Base-by-base conservation (phyloP, 768 basidiomycete genomes). In the Boletus huronensis region DNA sequence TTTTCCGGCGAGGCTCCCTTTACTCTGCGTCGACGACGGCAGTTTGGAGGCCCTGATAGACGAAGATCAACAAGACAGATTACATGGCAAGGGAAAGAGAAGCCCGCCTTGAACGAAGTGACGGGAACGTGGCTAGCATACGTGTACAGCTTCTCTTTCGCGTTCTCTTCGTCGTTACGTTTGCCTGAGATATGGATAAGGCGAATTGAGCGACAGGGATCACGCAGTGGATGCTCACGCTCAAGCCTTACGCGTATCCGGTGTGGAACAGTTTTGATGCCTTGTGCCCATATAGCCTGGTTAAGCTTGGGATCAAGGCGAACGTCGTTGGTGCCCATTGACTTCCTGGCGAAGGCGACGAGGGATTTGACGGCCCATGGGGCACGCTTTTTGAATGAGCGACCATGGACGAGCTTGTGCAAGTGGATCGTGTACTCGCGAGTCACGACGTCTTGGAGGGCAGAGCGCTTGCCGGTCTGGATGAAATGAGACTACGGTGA, bases 341-440 rank as follows among this genome's bases (percentile, higher is more conserved):
- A 77, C 78, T 93, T 94, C 65, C 83, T 84, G 13, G 97, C 94
- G 68, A 99, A 99, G 50, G 82, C 82, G 66, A 92, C 78, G 62
- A 98, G 86, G 60, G 92, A 90, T 79, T 98, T 98, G 76, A 98
- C 83, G 63, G 94, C 97, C 79, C 85, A 88, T 23, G 97, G 97
- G 17, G 97, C 93, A 64, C 95, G 88, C 83, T 96, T 96, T 80
- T 98, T 98, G 83, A 97, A 98, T 40, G 90, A 88, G 57, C 88
- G 83, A 64, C 88, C 91, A 75, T 93, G 91, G 40, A 94, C 92
- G 63, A 77, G 87, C 76, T 96, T 97, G 87, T 97, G 93, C 38
- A 98, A 78, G 77, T 97, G 93, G 80, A 98, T 89, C 69, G 96
- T 98, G 87, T 98, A 97, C 74, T 99, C 96, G 69, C 95, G 88